phyloP scores from a whole-genome alignment of 1,139 yeast genomes.

The Blastobotrys aristatus region DNA sequence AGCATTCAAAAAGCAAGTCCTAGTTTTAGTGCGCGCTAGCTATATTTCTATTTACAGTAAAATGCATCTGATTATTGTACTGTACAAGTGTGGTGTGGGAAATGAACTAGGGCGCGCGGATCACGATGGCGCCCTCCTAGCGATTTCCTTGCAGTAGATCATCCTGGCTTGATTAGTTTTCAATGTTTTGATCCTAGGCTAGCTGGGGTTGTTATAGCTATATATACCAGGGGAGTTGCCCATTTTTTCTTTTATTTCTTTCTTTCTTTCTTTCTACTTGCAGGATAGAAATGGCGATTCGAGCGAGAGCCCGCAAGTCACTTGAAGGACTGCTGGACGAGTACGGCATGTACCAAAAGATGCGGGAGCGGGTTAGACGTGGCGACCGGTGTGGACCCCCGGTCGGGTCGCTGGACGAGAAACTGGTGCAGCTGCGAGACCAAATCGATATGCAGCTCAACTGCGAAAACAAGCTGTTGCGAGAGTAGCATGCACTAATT shows the following conservation, averaged over 20 bases:
- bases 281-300: neutral
- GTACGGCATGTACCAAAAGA: neutral
- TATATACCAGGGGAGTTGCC: neutral
- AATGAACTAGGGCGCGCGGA: neutral
- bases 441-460: neutral
- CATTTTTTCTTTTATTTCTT: neutral
- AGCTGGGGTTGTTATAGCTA: neutral
- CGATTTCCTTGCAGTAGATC: too few species aligned
- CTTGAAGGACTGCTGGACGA: conserved; percentile 4
- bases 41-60: too few species aligned
- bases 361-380: neutral
- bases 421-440: neutral
- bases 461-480: neutral
- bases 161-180: too few species aligned
- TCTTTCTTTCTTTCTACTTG: neutral
- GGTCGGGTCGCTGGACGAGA: conserved; percentile 2
- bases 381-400: conserved; percentile 5
- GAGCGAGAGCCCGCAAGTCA: neutral
- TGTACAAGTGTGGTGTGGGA: too few species aligned
- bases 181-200: too few species aligned
- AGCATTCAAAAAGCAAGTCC: neutral
- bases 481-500: too few species aligned
- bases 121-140: too few species aligned
- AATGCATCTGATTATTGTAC: too few species aligned
- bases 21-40: too few species aligned